A percentile compares a stretch with the other conserved stretches of the same genome.
phyloP scores from a whole-genome alignment of 1,284 basidiomycete genomes.

The Naganishia albida region DNA sequence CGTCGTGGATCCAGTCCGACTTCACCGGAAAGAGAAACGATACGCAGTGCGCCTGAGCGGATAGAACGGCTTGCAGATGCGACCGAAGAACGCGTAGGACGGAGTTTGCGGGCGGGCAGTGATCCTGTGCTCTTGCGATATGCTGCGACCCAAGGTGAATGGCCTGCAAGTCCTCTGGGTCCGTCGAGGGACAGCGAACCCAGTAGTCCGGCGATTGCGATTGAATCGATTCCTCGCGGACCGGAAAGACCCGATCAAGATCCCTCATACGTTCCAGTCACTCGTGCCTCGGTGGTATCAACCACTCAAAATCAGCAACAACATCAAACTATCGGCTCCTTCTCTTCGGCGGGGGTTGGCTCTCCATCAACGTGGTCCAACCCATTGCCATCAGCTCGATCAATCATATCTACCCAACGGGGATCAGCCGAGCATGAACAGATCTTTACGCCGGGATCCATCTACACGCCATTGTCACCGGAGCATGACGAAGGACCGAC shows the following conservation, averaged over 20 bases:
- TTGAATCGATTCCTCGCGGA: no score
- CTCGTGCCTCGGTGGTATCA: neutral
- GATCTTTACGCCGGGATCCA: conserved; percentile 15
- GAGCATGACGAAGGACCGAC: neutral
- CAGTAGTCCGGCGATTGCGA: no score
- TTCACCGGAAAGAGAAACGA: neutral
- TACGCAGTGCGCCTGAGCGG: neutral
- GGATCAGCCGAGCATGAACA: conserved; percentile 14
- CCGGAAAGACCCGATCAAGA: no score
- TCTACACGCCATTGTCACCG: neutral
- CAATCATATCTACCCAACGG: neutral
- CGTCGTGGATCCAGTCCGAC: neutral
- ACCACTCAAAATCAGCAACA: neutral
- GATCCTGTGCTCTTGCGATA: neutral
- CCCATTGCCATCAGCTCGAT: neutral
- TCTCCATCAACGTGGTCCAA: neutral
- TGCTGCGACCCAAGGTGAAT: no score
- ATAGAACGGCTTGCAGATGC: neutral
- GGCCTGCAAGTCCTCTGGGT: neutral
- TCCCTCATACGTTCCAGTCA: neutral
- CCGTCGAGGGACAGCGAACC: no score
- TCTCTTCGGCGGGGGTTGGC: neutral
- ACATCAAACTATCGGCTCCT: neutral
- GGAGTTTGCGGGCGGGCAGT: neutral
- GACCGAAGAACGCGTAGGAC: neutral